Percentiles rank a stretch among this genome's conserved stretches.
Evolutionary conservation across 2,329 filamentous ascomycete species (phyloP).

Genomic region (Aspergillus fructus): DNA sequence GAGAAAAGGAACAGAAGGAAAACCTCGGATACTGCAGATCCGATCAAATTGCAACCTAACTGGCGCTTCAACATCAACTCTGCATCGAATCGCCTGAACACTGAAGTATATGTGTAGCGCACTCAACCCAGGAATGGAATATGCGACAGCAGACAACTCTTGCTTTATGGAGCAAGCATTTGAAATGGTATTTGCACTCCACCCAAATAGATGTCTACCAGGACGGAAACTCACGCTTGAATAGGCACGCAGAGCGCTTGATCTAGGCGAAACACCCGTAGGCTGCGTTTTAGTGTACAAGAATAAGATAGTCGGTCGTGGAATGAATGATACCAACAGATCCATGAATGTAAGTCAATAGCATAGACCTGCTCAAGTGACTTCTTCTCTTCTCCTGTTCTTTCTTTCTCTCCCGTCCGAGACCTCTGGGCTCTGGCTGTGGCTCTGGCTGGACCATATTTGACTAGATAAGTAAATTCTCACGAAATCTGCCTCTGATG

Average conservation of each 20-base stretch:
- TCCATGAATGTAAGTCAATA: conserved; percentile 62
- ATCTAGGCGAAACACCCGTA: conserved; percentile 88
- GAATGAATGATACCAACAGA: conserved; percentile 96
- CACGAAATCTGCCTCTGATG: neutral
- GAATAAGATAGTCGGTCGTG: conserved; percentile 75
- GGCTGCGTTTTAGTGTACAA: conserved; percentile 90
- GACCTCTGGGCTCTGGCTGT: neutral
- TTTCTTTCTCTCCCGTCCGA: neutral
- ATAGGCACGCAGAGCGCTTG: conserved; percentile 80
- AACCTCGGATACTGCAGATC: neutral
- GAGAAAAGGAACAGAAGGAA: neutral
- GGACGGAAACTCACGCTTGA: neutral
- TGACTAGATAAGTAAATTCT: neutral
- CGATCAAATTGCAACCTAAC: neutral
- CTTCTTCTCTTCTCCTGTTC: too few species aligned
- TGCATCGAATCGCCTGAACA: neutral
- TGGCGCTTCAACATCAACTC: neutral
- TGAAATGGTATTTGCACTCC: conserved; percentile 64
- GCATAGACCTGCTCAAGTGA: neutral
- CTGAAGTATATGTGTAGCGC: neutral
- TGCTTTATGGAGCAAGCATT: conserved; percentile 82
- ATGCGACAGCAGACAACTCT: conserved; percentile 44
- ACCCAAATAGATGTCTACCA: conserved; percentile 1
- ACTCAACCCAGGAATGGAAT: neutral
- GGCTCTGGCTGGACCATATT: too few species aligned